Evolutionary conservation across 345 rosid genomes (phyloP).

Genomic region (Populus alba): DNA sequence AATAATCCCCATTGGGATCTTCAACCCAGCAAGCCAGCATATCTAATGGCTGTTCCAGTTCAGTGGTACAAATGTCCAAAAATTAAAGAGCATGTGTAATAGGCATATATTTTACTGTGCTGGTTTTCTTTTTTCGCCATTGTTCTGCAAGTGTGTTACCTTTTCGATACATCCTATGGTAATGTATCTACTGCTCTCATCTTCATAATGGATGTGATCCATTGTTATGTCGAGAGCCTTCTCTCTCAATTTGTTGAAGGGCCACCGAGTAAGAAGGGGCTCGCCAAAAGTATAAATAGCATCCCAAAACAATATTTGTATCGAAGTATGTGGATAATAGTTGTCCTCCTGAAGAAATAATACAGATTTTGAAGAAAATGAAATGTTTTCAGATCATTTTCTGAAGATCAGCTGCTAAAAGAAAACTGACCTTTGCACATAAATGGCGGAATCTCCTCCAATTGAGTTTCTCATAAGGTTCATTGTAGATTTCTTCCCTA

Average conservation of each 20-base stretch:
- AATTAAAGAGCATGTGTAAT: too few species aligned
- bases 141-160: neutral
- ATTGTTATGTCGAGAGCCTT: slow-evolving; percentile 17
- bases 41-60: slow-evolving; percentile 17
- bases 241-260: slow-evolving; percentile 16
- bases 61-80: too few species aligned
- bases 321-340: slow-evolving; percentile 12
- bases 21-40: slow-evolving; percentile 38
- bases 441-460: slow-evolving; percentile 20
- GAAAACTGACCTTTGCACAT: slow-evolving; percentile 17
- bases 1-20: slow-evolving; percentile 26
- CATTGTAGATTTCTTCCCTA: slow-evolving; percentile 13
- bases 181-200: slow-evolving; percentile 32
- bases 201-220: slow-evolving; percentile 31
- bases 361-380: too few species aligned
- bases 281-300: neutral
- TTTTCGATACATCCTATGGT: slow-evolving; percentile 22
- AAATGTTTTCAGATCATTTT: neutral
- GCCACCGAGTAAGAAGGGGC: slow-evolving; percentile 14
- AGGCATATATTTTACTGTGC: too few species aligned
- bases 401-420: neutral
- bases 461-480: slow-evolving; percentile 17
- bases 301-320: slow-evolving; percentile 22
- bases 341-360: slow-evolving; percentile 12
- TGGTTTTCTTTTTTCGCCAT: too few species aligned